A percentile compares a stretch with the other conserved stretches of the same genome.
Evolutionary conservation across 805 yeast species (phyloP).

Genomic region (Metschnikowia lachancei): DNA sequence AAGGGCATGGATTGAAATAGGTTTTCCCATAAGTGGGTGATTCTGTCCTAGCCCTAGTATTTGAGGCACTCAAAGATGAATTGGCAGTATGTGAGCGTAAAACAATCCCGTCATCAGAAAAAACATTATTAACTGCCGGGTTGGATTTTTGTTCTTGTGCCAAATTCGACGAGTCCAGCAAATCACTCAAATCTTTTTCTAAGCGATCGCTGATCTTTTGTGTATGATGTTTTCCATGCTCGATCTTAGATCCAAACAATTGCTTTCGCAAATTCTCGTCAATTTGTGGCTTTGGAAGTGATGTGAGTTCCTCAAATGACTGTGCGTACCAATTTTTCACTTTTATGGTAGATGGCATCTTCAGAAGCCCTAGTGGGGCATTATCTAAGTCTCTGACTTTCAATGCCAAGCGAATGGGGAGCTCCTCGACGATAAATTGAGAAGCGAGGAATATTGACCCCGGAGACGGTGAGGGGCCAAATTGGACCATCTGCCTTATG

Average conservation of each 20-base stretch:
- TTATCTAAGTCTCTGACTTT: slow-evolving; percentile 80
- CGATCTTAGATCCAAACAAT: slow-evolving; percentile 21
- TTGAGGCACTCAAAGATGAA: slow-evolving; percentile 12
- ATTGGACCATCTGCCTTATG: slow-evolving; percentile 85
- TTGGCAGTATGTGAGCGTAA: slow-evolving; percentile 25
- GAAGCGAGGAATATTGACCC: slow-evolving; percentile 81
- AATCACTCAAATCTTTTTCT: neutral
- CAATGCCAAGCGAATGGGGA: slow-evolving; percentile 83
- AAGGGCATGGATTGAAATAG: slow-evolving; percentile 54
- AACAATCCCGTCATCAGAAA: slow-evolving; percentile 53
- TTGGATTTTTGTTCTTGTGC: slow-evolving; percentile 30
- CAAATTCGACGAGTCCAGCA: slow-evolving; percentile 23
- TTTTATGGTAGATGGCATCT: slow-evolving; percentile 70
- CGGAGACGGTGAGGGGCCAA: slow-evolving; percentile 75
- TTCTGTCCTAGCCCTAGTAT: slow-evolving; percentile 12
- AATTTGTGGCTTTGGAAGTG: slow-evolving; percentile 56
- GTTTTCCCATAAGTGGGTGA: slow-evolving; percentile 44
- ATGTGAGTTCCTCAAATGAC: slow-evolving; percentile 78
- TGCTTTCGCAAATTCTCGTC: slow-evolving; percentile 40
- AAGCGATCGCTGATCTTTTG: slow-evolving; percentile 8
- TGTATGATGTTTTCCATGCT: slow-evolving; percentile 1
- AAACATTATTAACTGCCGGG: slow-evolving; percentile 40
- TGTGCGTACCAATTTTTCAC: slow-evolving; percentile 91
- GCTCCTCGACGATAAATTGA: slow-evolving; percentile 78
- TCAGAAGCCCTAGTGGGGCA: slow-evolving; percentile 69